Conservation (phyloP, 106 monocot species). For the Dendrobium huoshanense region DNA sequence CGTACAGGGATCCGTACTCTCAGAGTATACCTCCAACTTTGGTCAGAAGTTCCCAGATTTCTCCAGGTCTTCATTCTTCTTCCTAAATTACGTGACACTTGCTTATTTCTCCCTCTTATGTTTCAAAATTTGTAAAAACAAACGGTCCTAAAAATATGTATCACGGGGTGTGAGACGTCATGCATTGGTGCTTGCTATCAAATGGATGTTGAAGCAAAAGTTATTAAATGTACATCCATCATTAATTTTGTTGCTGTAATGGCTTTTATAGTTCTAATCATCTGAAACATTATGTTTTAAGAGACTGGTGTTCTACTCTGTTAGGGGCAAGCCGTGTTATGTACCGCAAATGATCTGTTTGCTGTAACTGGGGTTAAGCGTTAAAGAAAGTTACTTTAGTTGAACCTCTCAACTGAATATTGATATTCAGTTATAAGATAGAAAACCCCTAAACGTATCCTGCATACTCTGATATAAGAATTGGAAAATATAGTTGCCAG, state of each 20-base stretch:
- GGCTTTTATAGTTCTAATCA: not conserved
- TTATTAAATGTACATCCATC: not conserved
- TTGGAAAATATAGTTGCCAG: too few species aligned
- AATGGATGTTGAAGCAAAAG: not conserved
- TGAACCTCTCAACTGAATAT: too few species aligned
- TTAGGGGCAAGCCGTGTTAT: not conserved
- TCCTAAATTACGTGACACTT: not conserved
- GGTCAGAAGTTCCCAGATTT: slow-evolving; percentile 12
- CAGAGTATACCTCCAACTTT: slow-evolving; percentile 24
- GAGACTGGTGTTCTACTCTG: not conserved
- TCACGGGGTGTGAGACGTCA: not conserved
- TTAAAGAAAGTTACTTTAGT: not conserved
- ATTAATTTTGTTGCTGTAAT: not conserved
- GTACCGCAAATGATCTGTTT: not conserved
- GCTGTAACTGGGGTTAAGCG: not conserved
- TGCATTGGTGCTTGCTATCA: not conserved
- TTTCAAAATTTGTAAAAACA: not conserved
- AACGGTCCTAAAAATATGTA: not conserved
- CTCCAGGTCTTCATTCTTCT: slow-evolving; percentile 23
- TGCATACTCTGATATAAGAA: too few species aligned
- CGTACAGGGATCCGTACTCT: slow-evolving; percentile 59
- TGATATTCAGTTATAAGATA: too few species aligned
- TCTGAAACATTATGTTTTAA: not conserved
- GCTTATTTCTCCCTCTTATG: not conserved
- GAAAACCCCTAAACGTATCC: too few species aligned